phyloP scores from a whole-genome alignment of 192 early-diverging fungal genomes.

The Rhizoclosmatium sp. region DNA sequence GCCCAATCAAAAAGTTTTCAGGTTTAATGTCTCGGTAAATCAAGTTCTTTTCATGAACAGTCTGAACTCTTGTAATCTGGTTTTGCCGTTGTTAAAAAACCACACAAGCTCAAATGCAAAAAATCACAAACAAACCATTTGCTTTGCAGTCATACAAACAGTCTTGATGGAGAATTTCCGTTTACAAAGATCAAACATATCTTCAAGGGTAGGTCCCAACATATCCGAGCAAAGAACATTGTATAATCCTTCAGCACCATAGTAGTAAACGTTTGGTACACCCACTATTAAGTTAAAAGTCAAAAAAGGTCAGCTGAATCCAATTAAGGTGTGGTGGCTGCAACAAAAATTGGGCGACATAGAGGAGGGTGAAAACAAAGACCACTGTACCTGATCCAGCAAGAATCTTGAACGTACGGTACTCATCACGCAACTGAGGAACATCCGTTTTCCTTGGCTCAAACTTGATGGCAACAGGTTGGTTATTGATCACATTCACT shows the following conservation, averaged over 20 bases:
- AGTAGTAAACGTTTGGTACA: slow-evolving; percentile 92
- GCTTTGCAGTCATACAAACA: slow-evolving; percentile 94
- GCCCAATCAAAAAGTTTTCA: slow-evolving; percentile 96
- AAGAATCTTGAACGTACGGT: slow-evolving; percentile 93
- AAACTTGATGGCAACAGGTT: slow-evolving; percentile 96
- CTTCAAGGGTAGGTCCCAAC: slow-evolving; percentile 90
- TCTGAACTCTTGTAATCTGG: slow-evolving; percentile 87
- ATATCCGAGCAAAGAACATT: slow-evolving; percentile 94
- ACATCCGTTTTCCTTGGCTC: slow-evolving; percentile 96
- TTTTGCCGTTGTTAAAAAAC: not conserved
- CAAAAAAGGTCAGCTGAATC: not conserved
- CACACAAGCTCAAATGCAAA: slow-evolving; percentile 2
- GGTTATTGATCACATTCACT: slow-evolving; percentile 87
- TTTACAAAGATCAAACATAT: slow-evolving; percentile 93
- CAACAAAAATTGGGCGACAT: not conserved
- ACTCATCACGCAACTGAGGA: slow-evolving; percentile 96
- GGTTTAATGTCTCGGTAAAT: slow-evolving; percentile 99
- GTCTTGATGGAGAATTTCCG: slow-evolving; percentile 92
- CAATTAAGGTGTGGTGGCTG: not conserved
- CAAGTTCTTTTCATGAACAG: slow-evolving; percentile 93
- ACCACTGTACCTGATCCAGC: slow-evolving; percentile 58
- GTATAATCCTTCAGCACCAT: slow-evolving; percentile 95
- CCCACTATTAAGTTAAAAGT: slow-evolving; percentile 60
- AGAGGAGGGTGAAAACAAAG: not conserved
- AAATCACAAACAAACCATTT: slow-evolving; percentile 74